Percentiles rank a stretch among this genome's conserved stretches.
These are phyloP conservation scores for Phytophthora citrophthora DNA, from an alignment of 352 stramenopile species.

Conservation along the genomic window DNA sequence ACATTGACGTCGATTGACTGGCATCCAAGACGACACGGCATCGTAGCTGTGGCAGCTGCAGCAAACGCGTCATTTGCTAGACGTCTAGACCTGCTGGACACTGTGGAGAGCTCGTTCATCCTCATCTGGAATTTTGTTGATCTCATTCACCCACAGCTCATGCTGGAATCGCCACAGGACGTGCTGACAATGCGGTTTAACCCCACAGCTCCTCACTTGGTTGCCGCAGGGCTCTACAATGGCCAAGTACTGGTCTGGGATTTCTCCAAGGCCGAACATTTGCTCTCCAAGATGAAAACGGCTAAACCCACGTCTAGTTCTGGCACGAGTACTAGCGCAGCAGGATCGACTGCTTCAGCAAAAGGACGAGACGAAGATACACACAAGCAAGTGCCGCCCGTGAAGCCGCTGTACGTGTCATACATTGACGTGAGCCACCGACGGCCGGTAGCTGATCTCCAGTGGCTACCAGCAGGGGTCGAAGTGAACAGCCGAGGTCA, in stretches of 20 bases:
- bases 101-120: slow-evolving; percentile 89
- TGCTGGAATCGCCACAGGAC: slow-evolving; percentile 93
- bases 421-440: slow-evolving; percentile 90
- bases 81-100: slow-evolving; percentile 77
- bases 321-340: slow-evolving; percentile 1
- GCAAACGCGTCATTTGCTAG: slow-evolving; percentile 84
- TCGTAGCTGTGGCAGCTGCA: slow-evolving; percentile 87
- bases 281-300: slow-evolving; percentile 62
- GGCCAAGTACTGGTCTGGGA: slow-evolving; percentile 94
- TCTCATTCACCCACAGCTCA: slow-evolving; percentile 93
- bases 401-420: slow-evolving; percentile 81
- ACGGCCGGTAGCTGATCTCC: slow-evolving; percentile 85
- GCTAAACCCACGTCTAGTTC: slow-evolving; percentile 38
- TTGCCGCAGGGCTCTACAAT: slow-evolving; percentile 84
- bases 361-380: slow-evolving; percentile 50
- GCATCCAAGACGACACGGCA: slow-evolving; percentile 89
- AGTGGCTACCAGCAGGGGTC: slow-evolving; percentile 85
- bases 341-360: slow-evolving; percentile 14
- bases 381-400: slow-evolving; percentile 66
- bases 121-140: slow-evolving; percentile 95
- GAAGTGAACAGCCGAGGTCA: slow-evolving; percentile 92
- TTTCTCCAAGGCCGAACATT: slow-evolving; percentile 77
- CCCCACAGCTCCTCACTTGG: slow-evolving; percentile 81
- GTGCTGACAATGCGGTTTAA: slow-evolving; percentile 92
- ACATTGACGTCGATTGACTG: slow-evolving; percentile 90